phyloP scores from a whole-genome alignment of 169 alveolate species.

The Cryptosporidium xiaoi region DNA sequence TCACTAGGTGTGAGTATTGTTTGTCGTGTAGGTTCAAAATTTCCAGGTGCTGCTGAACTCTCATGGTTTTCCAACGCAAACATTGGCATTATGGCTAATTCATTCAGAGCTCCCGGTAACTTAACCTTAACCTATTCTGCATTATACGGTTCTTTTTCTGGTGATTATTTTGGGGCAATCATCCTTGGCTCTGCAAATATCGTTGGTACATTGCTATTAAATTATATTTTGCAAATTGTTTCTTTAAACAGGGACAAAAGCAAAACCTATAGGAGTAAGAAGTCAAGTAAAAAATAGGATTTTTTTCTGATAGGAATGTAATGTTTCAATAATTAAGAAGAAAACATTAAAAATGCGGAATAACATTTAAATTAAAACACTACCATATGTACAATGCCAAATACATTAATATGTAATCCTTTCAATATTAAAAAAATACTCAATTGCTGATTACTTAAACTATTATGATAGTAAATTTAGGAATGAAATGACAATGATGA shows the following conservation, averaged over 20 bases:
- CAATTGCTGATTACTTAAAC: neutral
- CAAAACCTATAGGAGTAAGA: neutral
- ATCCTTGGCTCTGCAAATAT: slow-evolving; percentile 63
- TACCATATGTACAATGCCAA: too few species aligned
- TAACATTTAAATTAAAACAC: too few species aligned
- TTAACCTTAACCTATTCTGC: slow-evolving; percentile 66
- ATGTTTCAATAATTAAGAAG: too few species aligned
- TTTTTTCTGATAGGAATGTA: too few species aligned
- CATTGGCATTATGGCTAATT: slow-evolving; percentile 22
- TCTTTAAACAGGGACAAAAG: too few species aligned
- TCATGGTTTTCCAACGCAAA: slow-evolving; percentile 73
- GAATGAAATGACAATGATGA: neutral
- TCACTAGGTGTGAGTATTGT: slow-evolving; percentile 72
- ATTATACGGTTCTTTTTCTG: slow-evolving; percentile 63
- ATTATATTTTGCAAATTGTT: neutral
- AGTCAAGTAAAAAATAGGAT: neutral
- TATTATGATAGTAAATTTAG: neutral
- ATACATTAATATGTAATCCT: too few species aligned
- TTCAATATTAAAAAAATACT: neutral
- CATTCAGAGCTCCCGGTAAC: slow-evolving; percentile 63
- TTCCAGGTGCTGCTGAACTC: slow-evolving; percentile 69
- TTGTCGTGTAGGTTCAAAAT: slow-evolving; percentile 60
- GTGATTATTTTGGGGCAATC: slow-evolving; percentile 52
- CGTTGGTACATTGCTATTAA: slow-evolving; percentile 46
- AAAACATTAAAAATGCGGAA: too few species aligned